Evolutionary conservation across 805 yeast genomes (phyloP).

Genomic region (Cyberlindnera bimundalis): DNA sequence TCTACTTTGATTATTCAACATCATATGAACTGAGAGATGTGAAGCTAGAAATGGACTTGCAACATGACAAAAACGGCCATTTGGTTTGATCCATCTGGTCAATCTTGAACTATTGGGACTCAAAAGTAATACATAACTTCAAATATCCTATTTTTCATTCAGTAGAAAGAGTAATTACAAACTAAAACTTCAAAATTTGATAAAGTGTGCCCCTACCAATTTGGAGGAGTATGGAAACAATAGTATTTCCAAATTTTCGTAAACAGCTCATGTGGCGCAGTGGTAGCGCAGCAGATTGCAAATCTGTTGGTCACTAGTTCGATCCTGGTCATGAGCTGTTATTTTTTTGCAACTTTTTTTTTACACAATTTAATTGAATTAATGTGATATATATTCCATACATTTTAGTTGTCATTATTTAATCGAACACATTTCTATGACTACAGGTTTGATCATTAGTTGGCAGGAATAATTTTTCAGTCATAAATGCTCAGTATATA

Average conservation of each 20-base stretch:
- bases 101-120: no score
- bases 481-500: no score
- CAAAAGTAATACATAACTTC: background rate
- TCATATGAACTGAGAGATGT: constrained; percentile 6
- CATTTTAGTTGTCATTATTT: background rate
- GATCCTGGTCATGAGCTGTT: constrained; percentile 52
- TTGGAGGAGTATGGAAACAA: no score
- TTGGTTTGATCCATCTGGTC: constrained; percentile 2
- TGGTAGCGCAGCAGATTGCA: constrained; percentile 99
- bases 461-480: no score
- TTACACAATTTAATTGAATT: background rate
- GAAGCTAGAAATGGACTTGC: background rate
- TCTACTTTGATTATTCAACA: constrained; percentile 4
- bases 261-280: constrained; percentile 63
- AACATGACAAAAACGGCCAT: background rate
- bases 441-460: no score
- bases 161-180: background rate
- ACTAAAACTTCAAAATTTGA: background rate
- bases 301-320: constrained; percentile 98
- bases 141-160: no score
- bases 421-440: background rate
- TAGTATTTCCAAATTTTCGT: background rate
- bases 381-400: background rate
- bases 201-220: no score
- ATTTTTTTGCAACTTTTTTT: background rate